Conservation (phyloP, 2,329 filamentous ascomycete genomes). For the Xylariomycetidae sp. region DNA sequence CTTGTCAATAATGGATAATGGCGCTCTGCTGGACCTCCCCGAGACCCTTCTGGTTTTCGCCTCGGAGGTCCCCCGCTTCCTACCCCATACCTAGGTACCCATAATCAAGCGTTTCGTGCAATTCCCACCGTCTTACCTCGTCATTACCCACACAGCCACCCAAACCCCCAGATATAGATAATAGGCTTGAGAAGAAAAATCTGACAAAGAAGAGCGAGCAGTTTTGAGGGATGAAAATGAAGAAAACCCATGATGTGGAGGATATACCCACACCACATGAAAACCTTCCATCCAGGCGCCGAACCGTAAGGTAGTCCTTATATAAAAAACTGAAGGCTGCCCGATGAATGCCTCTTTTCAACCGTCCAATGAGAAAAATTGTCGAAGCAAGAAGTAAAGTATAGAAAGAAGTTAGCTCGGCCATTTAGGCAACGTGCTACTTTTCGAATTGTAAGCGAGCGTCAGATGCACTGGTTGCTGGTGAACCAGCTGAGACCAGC, state of each 20-base stretch:
- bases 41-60: too few relatives aligned
- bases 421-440: too few relatives aligned
- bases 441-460: too few relatives aligned
- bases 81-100: too few relatives aligned
- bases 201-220: constrained; percentile 10
- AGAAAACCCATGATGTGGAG: constrained; percentile 1
- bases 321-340: constrained; percentile 10
- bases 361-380: constrained; percentile 5
- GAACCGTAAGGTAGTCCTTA: constrained; percentile 17
- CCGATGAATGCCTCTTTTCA: constrained; percentile 16
- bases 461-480: constrained; percentile 7
- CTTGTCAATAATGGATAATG: too few relatives aligned
- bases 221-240: constrained; percentile 3
- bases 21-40: too few relatives aligned
- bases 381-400: constrained; percentile 4
- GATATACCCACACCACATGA: constrained; percentile 1
- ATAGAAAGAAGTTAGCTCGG: too few relatives aligned
- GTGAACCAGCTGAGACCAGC: constrained; percentile 7
- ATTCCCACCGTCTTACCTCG: constrained; percentile 13
- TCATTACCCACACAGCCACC: constrained; percentile 12
- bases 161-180: too few relatives aligned
- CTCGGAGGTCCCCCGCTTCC: too few relatives aligned
- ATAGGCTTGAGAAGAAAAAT: too few relatives aligned
- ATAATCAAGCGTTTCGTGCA: too few relatives aligned
- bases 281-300: too few relatives aligned